Base-by-base conservation (phyloP, 1,139 yeast species). In the Candida sanyaensis region DNA sequence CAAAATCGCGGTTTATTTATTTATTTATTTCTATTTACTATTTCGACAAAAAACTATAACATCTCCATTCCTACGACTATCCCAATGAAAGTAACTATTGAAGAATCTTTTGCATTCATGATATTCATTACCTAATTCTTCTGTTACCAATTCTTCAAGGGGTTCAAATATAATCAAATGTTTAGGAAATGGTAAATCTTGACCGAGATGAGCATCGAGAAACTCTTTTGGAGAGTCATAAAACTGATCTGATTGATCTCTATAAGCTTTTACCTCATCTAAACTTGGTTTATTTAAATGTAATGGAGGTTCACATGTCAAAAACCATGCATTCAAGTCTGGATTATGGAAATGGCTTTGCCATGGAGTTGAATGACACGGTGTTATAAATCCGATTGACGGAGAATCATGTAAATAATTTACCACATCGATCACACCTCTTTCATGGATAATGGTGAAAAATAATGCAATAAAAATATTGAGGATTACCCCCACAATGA, bases 321-420 rank as follows among this genome's bases (percentile, higher is more conserved):
- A 71, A 50, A 86, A 86, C 96, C 97, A 88, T 1, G 71, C 57
- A 1, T 49, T 36, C 4, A 81, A 64, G 13, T 75, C 77, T 6
- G 69, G 64, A 24, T 87, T 68, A 59, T 91, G 97, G 39, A 95
- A 66, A 59, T 87, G 84, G 33, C 96, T 81, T 60, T 90, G 97
- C 86, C 96, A 89, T 2, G 99, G 99, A 0, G 98, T 92, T 0
- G 98, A 92, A 64, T 95, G 99, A 59, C 99, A 95, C 0, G 99
- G 99, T 62, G 92, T 89, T 17, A 95, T 64, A 55, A 93, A 86
- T 1, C 96, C 96, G 38, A 91, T 70, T 3, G 87, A 77, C 0
- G 75, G 66, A 1, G 37, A 29, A 10, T 77, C 69, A 7, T 63
- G 51, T 24, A 93, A 59, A 46, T 74, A 75, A 10, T 78, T 64